These are phyloP conservation scores for Periconia sp. DNA, from an alignment of 2,329 filamentous ascomycete genomes.

Conservation along the genomic window DNA sequence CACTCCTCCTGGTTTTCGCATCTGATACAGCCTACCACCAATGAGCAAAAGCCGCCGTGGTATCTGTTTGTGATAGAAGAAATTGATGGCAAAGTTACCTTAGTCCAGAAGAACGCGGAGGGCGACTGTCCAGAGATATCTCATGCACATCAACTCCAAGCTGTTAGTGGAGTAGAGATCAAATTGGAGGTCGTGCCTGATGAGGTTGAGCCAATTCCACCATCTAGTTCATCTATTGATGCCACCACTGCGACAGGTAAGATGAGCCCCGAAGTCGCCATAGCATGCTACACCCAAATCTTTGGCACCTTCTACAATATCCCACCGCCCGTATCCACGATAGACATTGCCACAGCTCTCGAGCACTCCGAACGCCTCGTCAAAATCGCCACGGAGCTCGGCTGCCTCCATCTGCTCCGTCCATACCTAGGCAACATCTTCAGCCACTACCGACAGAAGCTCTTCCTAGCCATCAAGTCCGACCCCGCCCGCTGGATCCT, in stretches of 20 bases:
- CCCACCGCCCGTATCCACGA: constrained; percentile 19
- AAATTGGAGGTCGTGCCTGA: constrained; percentile 13
- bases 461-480: constrained; percentile 37
- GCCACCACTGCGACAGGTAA: neutral
- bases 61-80: constrained; percentile 13
- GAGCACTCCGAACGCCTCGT: constrained; percentile 32
- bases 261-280: neutral
- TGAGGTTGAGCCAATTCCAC: neutral
- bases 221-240: neutral
- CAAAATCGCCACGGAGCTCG: constrained; percentile 28
- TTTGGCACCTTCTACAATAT: constrained; percentile 34
- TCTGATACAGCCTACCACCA: neutral
- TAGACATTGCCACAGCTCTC: constrained; percentile 23
- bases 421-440: constrained; percentile 29
- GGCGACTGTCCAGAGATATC: constrained; percentile 3
- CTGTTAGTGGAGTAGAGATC: constrained; percentile 6
- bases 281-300: constrained; percentile 23
- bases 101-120: constrained; percentile 5
- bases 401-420: constrained; percentile 25
- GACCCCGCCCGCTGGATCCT: constrained; percentile 41
- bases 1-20: constrained; percentile 18
- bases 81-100: neutral
- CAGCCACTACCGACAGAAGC: constrained; percentile 25
- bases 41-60: neutral
- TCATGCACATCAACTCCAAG: neutral